Evolutionary conservation across 306 rosid species (phyloP).

Genomic region (Citrullus mucosospermus): DNA sequence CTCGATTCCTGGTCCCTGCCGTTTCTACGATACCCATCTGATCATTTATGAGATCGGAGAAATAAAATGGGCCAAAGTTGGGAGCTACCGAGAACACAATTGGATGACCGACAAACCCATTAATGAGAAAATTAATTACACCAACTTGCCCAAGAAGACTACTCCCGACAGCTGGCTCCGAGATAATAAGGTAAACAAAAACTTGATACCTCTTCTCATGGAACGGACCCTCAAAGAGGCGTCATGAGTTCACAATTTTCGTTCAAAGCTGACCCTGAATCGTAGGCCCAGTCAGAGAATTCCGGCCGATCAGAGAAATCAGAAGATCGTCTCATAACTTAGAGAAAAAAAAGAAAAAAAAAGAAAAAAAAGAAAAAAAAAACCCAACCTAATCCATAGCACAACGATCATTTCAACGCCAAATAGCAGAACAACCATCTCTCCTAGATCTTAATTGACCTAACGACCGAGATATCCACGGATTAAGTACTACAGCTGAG

Average conservation of each 20-base stretch:
- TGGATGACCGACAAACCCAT: conserved; percentile 26
- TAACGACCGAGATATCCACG: background rate
- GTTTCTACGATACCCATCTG: conserved; percentile 5
- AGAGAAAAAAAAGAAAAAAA: background rate
- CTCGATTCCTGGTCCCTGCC: conserved; percentile 3
- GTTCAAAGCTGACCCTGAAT: background rate
- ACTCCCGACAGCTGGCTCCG: conserved; percentile 19
- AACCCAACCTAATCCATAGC: background rate
- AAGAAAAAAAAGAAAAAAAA: background rate
- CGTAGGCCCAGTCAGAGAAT: background rate
- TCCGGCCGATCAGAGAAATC: conserved; percentile 2
- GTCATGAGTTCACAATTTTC: background rate
- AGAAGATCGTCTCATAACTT: background rate
- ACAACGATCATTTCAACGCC: background rate
- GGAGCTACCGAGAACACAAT: conserved; percentile 8
- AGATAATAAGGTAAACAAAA: conserved; percentile 9
- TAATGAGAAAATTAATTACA: conserved; percentile 3
- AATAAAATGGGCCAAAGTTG: conserved; percentile 6
- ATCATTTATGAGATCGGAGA: conserved; percentile 4
- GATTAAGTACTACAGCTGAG: background rate
- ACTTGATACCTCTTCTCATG: conserved; percentile 3
- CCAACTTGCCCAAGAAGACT: conserved; percentile 2
- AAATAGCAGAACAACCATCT: background rate
- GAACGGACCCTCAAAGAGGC: background rate
- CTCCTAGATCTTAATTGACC: background rate